Base-by-base conservation (phyloP, 208 protist species). In the Acanthamoeba castellanii region DNA sequence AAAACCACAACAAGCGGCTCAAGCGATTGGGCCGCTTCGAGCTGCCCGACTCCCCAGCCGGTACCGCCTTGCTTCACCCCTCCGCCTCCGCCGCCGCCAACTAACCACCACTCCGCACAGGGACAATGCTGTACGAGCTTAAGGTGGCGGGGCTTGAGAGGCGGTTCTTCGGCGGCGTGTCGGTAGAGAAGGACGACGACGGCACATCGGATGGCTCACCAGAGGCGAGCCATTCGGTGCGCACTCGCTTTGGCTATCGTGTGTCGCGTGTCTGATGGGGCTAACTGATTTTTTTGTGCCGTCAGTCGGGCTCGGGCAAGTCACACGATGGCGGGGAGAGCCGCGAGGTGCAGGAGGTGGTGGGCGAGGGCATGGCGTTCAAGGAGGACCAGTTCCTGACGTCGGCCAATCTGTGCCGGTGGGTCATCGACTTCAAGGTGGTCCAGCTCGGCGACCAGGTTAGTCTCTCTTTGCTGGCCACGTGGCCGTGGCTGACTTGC, bases 361-460 rank as follows among this genome's bases (percentile, higher is more conserved):
- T 66, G 14, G 52, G 55, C 47, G 81, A 68, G 50, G 81, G 55
- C 50, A 30, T 66, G 27, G 0, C 18, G n/a, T 89, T 66, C 81
- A 89, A 89, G 81, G 81, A 89, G 13, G 81, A 89, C 32, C 18
- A n/a, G 14, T 89, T 89, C 81, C 81, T 89, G 47, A 89, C 81
- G 30, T 68, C 52, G 30, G 81, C 81, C 42, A 89, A 89, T 27
- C 50, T 89, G n/a, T 89, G 81, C 55, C 81, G 81, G 0, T 89
- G 81, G 81, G 32, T 89, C 81, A 93, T 78, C 45, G 64, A 81
- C 27, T 70, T 30, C 64, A 78, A 93, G 27, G 61, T 57, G 22
- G 30, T 93, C 30, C 32, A 20, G 32, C 30, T 93, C 25, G 88
- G 88, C 27, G 16, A 68, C 5, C 88, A 92, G 76, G 76, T n/a